A percentile compares a stretch with the other conserved stretches of the same genome.
phyloP scores from a whole-genome alignment of 148 eudicot species.

The Limonium bicolor region DNA sequence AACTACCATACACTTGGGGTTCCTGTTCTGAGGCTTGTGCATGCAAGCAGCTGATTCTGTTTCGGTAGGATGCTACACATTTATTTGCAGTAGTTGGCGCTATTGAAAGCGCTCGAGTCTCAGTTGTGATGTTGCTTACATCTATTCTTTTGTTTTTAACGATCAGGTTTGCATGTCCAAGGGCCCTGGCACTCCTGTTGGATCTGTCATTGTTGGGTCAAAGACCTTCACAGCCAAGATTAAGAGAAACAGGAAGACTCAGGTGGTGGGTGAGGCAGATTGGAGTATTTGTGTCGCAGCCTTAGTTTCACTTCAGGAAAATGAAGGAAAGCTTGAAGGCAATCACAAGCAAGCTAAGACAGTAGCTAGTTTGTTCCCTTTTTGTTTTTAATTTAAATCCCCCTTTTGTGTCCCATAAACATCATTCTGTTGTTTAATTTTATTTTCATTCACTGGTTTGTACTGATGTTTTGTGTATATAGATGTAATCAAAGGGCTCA shows the following conservation, averaged over 20 bases:
- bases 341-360: slow-evolving; percentile 79
- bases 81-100: too few species aligned
- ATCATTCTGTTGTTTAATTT: too few species aligned
- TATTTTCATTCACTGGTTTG: too few species aligned
- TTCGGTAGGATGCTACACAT: too few species aligned
- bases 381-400: too few species aligned
- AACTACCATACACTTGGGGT: slow-evolving; percentile 87
- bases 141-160: not conserved
- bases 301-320: slow-evolving; percentile 73
- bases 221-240: slow-evolving; percentile 46
- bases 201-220: slow-evolving; percentile 86
- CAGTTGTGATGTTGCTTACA: too few species aligned
- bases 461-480: too few species aligned
- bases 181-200: slow-evolving; percentile 94
- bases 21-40: slow-evolving; percentile 72
- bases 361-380: slow-evolving; percentile 52
- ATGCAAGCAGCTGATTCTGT: slow-evolving; percentile 96
- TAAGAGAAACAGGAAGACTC: slow-evolving; percentile 63
- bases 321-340: slow-evolving; percentile 45
- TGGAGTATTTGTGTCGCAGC: slow-evolving; percentile 92
- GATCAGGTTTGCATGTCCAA: slow-evolving; percentile 82
- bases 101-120: too few species aligned
- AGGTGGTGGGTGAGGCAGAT: slow-evolving; percentile 98
- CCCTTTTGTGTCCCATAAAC: too few species aligned
- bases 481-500: slow-evolving; percentile 58